Percentiles rank a stretch among this genome's conserved stretches.
Conservation (phyloP, 345 rosid genomes). For the Hibiscus syriacus region DNA sequence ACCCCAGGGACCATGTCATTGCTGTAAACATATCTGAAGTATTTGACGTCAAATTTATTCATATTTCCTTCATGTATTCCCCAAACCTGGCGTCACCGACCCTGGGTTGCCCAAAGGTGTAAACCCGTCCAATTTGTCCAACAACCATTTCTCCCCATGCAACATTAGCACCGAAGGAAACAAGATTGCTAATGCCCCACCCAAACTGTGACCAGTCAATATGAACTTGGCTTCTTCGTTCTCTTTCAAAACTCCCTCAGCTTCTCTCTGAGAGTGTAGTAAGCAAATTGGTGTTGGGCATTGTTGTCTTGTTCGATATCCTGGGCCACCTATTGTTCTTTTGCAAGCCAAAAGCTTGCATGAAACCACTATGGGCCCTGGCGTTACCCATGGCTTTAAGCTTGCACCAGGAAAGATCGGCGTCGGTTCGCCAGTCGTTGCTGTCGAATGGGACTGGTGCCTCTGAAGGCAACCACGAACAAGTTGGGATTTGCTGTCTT, state of each 20-base stretch:
- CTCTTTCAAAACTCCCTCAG: conserved; percentile 20
- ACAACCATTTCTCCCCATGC: conserved; percentile 34
- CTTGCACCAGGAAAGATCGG: conserved; percentile 53
- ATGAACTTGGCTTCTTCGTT: conserved; percentile 34
- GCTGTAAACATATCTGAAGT: conserved; percentile 38
- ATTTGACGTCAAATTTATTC: conserved; percentile 22
- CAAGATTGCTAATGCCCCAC: conserved; percentile 38
- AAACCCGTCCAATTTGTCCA: conserved; percentile 39
- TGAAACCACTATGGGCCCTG: conserved; percentile 45
- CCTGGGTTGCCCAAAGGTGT: conserved; percentile 55
- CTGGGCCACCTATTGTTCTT: conserved; percentile 29
- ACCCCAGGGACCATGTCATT: conserved; percentile 49
- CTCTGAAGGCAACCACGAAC: conserved; percentile 49
- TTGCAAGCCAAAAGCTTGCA: conserved; percentile 52
- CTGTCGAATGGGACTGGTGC: conserved; percentile 53
- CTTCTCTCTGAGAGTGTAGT: conserved; percentile 27
- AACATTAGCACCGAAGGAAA: conserved; percentile 27
- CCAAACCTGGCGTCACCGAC: conserved; percentile 41
- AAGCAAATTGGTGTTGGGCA: conserved; percentile 25
- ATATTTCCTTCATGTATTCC: conserved; percentile 22
- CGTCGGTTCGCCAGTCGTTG: conserved; percentile 34
- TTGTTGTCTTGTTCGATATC: conserved; percentile 13
- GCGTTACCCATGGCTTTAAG: conserved; percentile 35
- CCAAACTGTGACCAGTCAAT: conserved; percentile 53
- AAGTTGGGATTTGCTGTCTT: conserved; percentile 38